Evolutionary conservation across 2,329 filamentous ascomycete species (phyloP), one percentile per base, ranked within the genome.

Genomic region (Epicoccum nigrum): DNA sequence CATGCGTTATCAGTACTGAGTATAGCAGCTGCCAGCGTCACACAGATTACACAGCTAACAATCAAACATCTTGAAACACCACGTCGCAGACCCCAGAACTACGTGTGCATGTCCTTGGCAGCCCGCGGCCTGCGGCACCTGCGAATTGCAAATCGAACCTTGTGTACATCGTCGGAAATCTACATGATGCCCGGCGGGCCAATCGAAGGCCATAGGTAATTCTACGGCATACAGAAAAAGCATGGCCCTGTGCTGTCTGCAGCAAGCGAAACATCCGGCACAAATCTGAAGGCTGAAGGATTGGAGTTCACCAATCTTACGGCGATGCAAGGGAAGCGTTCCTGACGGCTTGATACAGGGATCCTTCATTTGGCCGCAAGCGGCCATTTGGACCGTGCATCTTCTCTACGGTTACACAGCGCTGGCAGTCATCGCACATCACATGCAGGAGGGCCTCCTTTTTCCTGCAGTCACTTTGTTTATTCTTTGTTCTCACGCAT

Each of bases 381-480:
- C 39, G 49, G 46, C 45, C 53, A 56, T 45, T 27, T 32, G 55
- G 46, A 35, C 53, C 47, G 52, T 46, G 50, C 52, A n/a, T 28
- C 32, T 5, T 32, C 50, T 53, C 55, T 56, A 59, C 45, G 43
- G 45, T 43, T 23, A 41, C 49, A 51, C 46, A 52, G 35, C 54
- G 44, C 59, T 51, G 49, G 28, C 50, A 51, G 51, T 49, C 55
- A 54, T 51, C 32, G 40, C 48, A 56, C 58, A 55, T 51, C 46
- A 20, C 35, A 40, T 48, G 45, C 35, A 38, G 34, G 16, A 19
- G 34, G 16, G 16, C 40, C 51, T 54, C 51, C 51, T 54, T 48
- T 45, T 48, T 19, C 19, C 28, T 49, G 51, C 51, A 54, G 51
- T 19, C 12, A 4, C 25, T 45, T 32, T 45, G 40, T 37, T 49